These are phyloP conservation scores for Rhodotorula sp. DNA, from an alignment of 1,284 basidiomycete species.

Conservation along the genomic window DNA sequence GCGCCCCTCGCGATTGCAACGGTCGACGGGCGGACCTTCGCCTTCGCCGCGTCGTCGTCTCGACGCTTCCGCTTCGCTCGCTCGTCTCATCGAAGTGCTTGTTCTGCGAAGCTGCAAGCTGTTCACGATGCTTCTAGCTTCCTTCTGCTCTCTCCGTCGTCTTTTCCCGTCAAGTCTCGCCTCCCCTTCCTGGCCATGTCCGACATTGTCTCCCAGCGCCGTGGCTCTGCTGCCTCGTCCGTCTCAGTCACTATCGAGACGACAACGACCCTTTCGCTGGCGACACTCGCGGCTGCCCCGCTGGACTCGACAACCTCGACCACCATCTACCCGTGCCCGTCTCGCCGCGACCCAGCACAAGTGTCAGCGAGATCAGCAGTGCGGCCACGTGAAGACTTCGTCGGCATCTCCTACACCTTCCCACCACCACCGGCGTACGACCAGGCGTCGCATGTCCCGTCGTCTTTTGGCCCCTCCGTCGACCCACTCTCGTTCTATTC, in stretches of 20 bases:
- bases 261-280: background rate
- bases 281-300: background rate
- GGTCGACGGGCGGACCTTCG: too few species aligned
- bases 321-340: background rate
- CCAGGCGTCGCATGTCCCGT: background rate
- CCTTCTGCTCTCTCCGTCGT: too few species aligned
- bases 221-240: constrained; percentile 9
- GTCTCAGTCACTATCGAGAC: constrained; percentile 17
- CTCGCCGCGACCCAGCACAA: background rate
- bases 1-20: too few species aligned
- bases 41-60: background rate
- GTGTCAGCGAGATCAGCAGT: background rate
- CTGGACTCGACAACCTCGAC: background rate
- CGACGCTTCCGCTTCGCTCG: background rate
- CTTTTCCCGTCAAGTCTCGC: background rate
- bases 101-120: background rate
- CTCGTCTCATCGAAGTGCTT: background rate
- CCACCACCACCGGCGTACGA: constrained; percentile 3
- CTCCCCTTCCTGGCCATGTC: background rate
- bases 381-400: too few species aligned
- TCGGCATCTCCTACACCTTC: background rate
- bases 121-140: background rate
- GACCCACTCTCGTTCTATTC: constrained; percentile 6
- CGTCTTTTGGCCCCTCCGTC: background rate
- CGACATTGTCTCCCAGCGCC: constrained; percentile 6